These are phyloP conservation scores for Dendrocalamus sinicus DNA, from an alignment of 176 grass and related monocot species.

Conservation along the genomic window DNA sequence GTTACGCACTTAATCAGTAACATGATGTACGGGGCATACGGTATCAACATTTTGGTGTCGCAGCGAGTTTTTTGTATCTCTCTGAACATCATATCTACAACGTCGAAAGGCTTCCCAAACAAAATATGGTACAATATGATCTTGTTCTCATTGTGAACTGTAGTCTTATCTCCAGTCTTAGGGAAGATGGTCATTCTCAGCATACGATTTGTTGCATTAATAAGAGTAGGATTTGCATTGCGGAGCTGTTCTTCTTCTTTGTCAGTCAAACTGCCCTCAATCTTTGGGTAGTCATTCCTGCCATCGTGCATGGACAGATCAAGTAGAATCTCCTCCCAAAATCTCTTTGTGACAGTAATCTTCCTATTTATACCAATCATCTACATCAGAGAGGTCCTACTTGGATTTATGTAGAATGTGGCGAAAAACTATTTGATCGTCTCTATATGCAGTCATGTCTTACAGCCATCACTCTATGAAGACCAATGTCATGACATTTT, in stretches of 20 bases:
- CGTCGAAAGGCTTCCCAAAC: constrained; percentile 1
- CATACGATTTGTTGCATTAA: background rate
- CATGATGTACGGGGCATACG: constrained; percentile 36
- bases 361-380: constrained; percentile 1
- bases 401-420: background rate
- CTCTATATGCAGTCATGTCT: background rate
- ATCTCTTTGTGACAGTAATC: background rate
- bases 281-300: background rate
- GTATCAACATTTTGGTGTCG: background rate
- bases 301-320: background rate
- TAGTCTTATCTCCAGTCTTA: background rate
- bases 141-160: background rate
- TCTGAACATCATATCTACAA: constrained; percentile 9
- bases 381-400: background rate
- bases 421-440: background rate
- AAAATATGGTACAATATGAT: constrained; percentile 1
- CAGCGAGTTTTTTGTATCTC: background rate
- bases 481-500: background rate
- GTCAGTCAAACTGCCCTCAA: background rate
- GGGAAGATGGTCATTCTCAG: background rate
- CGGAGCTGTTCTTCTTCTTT: background rate
- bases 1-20: background rate
- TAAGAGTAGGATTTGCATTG: background rate
- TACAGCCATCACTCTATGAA: background rate
- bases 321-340: background rate